These are phyloP conservation scores for Chamaecyparis obtusa DNA, from an alignment of 75 land plant genomes.

Conservation along the genomic window DNA sequence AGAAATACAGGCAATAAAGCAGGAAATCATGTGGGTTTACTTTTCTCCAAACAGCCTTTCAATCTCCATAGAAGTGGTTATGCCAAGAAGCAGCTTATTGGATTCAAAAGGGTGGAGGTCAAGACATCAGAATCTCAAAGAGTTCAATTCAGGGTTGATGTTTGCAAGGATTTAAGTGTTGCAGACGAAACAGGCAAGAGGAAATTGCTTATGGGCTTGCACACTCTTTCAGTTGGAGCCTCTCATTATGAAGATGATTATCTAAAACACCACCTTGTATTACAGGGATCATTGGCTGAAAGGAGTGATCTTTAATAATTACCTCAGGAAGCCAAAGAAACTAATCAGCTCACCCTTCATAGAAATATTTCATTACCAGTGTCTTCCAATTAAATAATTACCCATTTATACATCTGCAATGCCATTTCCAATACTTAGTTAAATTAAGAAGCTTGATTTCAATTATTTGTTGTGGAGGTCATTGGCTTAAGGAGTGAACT, in stretches of 20 bases:
- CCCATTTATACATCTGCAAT: not conserved
- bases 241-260: not conserved
- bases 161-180: constrained; percentile 63
- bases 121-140: constrained; percentile 21
- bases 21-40: constrained; percentile 57
- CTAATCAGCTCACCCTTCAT: not conserved
- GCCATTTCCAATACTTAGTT: not conserved
- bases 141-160: constrained; percentile 40
- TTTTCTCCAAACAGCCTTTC: constrained; percentile 43
- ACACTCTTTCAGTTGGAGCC: constrained; percentile 47
- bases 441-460: too few species aligned
- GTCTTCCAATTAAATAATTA: not conserved
- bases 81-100: constrained; percentile 50
- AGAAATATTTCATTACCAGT: not conserved
- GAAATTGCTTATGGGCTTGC: constrained; percentile 54
- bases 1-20: constrained; percentile 42
- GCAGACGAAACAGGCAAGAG: constrained; percentile 53
- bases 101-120: constrained; percentile 56
- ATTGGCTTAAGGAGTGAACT: not conserved
- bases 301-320: not conserved
- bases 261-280: constrained; percentile 3
- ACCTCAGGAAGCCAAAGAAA: not conserved
- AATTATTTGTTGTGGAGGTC: not conserved
- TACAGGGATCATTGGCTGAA: not conserved
- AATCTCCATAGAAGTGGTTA: constrained; percentile 15